These are phyloP conservation scores for Saccharomycopsis guyanensis DNA, from an alignment of 805 yeast species.

Conservation along the genomic window DNA sequence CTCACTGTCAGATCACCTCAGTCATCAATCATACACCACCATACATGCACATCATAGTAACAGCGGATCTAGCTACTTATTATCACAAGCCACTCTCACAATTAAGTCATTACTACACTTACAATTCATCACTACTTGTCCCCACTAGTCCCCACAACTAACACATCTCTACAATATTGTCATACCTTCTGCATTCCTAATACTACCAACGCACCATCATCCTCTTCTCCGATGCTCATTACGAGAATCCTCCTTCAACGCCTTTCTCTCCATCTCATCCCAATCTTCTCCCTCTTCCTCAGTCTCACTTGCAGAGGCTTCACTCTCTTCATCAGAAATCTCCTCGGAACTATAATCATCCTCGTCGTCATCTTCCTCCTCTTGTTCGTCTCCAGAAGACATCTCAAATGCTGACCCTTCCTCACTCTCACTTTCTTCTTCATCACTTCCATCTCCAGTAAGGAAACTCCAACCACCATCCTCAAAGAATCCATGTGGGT, in stretches of 20 bases:
- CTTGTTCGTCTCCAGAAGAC: conserved; percentile 51
- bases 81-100: too few relatives aligned
- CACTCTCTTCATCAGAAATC: conserved; percentile 31
- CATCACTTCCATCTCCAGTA: conserved; percentile 80
- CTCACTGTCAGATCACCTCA: too few relatives aligned
- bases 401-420: conserved; percentile 65
- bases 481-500: conserved; percentile 87
- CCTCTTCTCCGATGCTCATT: conserved; percentile 22
- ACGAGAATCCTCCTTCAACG: conserved; percentile 38
- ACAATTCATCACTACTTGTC: too few relatives aligned
- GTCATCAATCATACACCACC: too few relatives aligned
- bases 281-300: conserved; percentile 33
- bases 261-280: conserved; percentile 57
- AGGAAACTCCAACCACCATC: conserved; percentile 97
- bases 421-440: conserved; percentile 56
- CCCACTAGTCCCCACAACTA: too few relatives aligned
- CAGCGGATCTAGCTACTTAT: too few relatives aligned
- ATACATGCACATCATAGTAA: too few relatives aligned
- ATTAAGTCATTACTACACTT: too few relatives aligned
- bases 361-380: conserved; percentile 58
- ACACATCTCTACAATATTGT: too few relatives aligned
- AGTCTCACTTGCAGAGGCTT: conserved; percentile 28
- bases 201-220: too few relatives aligned
- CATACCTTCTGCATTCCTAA: too few relatives aligned
- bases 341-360: conserved; percentile 40